A percentile compares a stretch with the other conserved stretches of the same genome.
These are phyloP conservation scores for Oryza rufipogon DNA, from an alignment of 176 grass and related monocot species.

Conservation along the genomic window DNA sequence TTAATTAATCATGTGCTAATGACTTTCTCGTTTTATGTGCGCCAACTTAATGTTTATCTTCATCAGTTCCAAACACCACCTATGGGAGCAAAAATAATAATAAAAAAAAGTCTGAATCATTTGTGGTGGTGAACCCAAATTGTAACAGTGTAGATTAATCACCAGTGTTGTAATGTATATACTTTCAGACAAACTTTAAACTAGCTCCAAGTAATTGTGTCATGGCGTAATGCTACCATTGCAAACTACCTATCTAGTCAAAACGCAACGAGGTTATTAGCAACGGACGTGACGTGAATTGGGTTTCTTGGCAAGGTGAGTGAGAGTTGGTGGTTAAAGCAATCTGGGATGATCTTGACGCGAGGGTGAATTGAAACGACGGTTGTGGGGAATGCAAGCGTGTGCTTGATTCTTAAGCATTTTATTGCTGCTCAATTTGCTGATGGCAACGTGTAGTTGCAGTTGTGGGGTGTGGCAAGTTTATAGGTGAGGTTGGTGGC, in stretches of 20 bases:
- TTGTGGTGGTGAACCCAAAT: neutral
- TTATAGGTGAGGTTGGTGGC: slow-evolving; percentile 55
- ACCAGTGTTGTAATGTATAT: too few relatives aligned
- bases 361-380: slow-evolving; percentile 11
- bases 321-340: neutral
- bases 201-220: neutral
- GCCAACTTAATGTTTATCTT: too few relatives aligned
- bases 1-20: too few relatives aligned
- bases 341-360: slow-evolving; percentile 17
- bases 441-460: slow-evolving; percentile 38
- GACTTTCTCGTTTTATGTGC: too few relatives aligned
- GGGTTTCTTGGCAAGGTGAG: neutral
- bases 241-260: neutral
- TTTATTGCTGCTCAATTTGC: slow-evolving; percentile 21
- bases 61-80: too few relatives aligned
- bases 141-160: neutral
- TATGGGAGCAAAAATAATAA: neutral
- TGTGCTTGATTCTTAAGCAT: slow-evolving; percentile 45
- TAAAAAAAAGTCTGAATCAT: neutral
- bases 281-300: neutral
- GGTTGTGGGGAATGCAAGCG: neutral
- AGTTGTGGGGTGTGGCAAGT: neutral
- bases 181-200: neutral
- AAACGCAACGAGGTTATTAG: neutral
- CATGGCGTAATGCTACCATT: neutral